Evolutionary conservation across 192 early-diverging fungal genomes (phyloP).

Genomic region (Haplosporangium gracile): DNA sequence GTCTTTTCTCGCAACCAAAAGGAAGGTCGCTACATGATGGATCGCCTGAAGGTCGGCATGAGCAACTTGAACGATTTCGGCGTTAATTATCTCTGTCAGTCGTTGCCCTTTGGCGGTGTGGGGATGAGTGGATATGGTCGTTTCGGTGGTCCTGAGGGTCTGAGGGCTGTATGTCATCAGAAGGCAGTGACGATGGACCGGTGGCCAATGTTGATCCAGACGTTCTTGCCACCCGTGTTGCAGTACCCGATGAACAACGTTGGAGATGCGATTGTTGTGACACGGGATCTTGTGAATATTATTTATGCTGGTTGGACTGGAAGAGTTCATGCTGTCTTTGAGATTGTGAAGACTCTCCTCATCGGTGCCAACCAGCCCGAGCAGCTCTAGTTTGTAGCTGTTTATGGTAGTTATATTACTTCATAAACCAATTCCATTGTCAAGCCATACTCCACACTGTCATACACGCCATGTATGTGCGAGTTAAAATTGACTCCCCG

Average conservation of each 20-base stretch:
- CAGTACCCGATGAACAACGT: constrained; percentile 75
- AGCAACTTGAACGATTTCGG: constrained; percentile 91
- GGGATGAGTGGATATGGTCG: constrained; percentile 84
- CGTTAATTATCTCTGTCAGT: constrained; percentile 87
- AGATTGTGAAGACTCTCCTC: constrained; percentile 41
- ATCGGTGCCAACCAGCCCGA: constrained; percentile 44
- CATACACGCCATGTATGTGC: no score
- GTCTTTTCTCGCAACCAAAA: constrained; percentile 81
- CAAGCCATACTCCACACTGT: no score
- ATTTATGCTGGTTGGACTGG: constrained; percentile 48
- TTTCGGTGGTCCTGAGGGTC: constrained; percentile 79
- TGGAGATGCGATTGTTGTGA: constrained; percentile 55
- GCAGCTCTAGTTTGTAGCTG: constrained; percentile 1
- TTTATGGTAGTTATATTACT: background rate
- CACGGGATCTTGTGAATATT: constrained; percentile 48
- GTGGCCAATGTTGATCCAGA: constrained; percentile 75
- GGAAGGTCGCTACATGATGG: constrained; percentile 71
- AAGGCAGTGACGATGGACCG: constrained; percentile 81
- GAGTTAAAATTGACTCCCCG: no score
- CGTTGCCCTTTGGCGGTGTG: constrained; percentile 87
- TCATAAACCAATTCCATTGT: no score
- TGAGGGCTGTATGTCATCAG: constrained; percentile 77
- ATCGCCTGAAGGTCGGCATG: constrained; percentile 79
- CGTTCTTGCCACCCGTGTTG: constrained; percentile 79
- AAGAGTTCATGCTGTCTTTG: constrained; percentile 27